These are phyloP conservation scores for Solanum chiquidenum DNA, from an alignment of 257 asterid genomes.

Conservation along the genomic window DNA sequence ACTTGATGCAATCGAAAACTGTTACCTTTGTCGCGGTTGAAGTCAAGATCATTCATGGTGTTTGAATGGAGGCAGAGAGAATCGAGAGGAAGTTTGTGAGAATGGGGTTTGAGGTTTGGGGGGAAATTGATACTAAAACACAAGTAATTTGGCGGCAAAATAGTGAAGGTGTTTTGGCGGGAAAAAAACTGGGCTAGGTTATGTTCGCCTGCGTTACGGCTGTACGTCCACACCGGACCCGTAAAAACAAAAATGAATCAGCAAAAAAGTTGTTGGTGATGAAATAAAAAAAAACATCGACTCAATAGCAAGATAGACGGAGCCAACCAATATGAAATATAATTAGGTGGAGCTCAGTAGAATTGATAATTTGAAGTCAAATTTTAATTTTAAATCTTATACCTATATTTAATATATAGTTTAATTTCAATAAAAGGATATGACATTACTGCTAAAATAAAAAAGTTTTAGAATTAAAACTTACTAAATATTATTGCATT, in stretches of 20 bases:
- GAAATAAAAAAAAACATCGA: neutral
- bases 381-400: too few relatives aligned
- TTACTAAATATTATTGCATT: too few relatives aligned
- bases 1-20: neutral
- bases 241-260: neutral
- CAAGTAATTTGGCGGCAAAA: slow-evolving; percentile 44
- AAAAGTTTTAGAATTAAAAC: neutral
- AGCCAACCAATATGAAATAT: neutral
- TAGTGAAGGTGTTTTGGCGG: slow-evolving; percentile 45
- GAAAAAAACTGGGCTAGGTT: slow-evolving; percentile 7
- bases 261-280: neutral
- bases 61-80: slow-evolving; percentile 2
- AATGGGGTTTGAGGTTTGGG: neutral
- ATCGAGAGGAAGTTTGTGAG: neutral
- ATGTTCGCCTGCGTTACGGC: neutral
- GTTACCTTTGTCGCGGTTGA: slow-evolving; percentile 63
- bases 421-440: too few relatives aligned
- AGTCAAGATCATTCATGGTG: slow-evolving; percentile 49
- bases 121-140: neutral
- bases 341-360: neutral
- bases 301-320: neutral
- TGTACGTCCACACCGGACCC: neutral
- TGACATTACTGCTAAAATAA: neutral
- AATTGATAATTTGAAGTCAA: neutral
- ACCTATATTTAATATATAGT: too few relatives aligned